Conservation (phyloP, 352 stramenopile genomes). For the Phytopythium cucurbitacearum region DNA sequence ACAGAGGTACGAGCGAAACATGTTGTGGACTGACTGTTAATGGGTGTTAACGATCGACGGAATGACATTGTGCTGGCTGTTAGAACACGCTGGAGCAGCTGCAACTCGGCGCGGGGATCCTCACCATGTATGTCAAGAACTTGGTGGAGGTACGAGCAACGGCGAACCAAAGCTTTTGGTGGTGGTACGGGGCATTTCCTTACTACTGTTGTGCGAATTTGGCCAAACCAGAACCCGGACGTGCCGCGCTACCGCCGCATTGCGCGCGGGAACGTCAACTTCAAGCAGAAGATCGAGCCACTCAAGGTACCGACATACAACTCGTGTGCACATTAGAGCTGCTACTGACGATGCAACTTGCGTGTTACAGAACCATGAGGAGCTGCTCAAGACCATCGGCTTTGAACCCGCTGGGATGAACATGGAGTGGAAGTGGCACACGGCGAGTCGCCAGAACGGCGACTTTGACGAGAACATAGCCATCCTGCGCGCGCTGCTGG, state of each 20-base stretch:
- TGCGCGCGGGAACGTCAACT: slow-evolving; percentile 71
- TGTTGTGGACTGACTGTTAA: neutral
- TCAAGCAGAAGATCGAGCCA: slow-evolving; percentile 83
- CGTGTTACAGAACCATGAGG: slow-evolving; percentile 56
- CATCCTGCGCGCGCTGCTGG: slow-evolving; percentile 53
- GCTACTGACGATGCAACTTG: neutral
- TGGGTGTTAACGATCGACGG: neutral
- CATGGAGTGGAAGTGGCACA: slow-evolving; percentile 85
- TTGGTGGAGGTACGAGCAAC: slow-evolving; percentile 51
- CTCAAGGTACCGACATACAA: slow-evolving; percentile 40
- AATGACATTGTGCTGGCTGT: neutral
- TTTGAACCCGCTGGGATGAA: slow-evolving; percentile 71
- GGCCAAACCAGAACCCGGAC: slow-evolving; percentile 55
- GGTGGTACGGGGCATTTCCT: neutral
- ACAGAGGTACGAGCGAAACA: slow-evolving; percentile 29
- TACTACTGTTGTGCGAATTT: neutral
- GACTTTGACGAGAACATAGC: slow-evolving; percentile 70
- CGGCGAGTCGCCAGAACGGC: slow-evolving; percentile 43
- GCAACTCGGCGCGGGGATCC: slow-evolving; percentile 58
- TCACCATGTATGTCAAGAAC: slow-evolving; percentile 88
- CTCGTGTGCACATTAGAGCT: slow-evolving; percentile 4
- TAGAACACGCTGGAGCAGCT: slow-evolving; percentile 74
- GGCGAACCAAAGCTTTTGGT: neutral
- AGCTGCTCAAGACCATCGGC: slow-evolving; percentile 70
- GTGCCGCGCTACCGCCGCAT: slow-evolving; percentile 81